phyloP scores from a whole-genome alignment of 202 grass and related monocot species.

The Dendrocalamus latiflorus region DNA sequence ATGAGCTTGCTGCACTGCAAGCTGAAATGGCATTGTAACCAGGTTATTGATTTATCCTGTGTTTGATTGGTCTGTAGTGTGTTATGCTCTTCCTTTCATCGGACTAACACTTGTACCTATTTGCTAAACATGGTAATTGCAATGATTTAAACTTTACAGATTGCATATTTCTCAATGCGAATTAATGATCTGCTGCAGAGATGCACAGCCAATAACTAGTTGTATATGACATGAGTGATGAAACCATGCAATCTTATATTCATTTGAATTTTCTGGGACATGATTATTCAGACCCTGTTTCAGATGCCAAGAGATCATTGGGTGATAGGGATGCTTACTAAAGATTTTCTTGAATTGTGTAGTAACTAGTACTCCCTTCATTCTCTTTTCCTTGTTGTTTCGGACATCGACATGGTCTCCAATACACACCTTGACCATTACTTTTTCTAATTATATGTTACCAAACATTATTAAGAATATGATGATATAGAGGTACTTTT shows the following conservation, averaged over 20 bases:
- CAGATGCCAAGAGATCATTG: background rate
- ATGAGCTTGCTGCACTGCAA: conserved; percentile 93
- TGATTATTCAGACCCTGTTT: background rate
- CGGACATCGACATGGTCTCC: background rate
- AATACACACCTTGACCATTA: background rate
- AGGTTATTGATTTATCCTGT: conserved; percentile 29
- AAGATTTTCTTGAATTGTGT: background rate
- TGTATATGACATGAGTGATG: background rate
- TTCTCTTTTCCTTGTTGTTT: background rate
- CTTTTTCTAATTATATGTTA: background rate
- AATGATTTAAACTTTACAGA: background rate
- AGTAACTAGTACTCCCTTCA: background rate
- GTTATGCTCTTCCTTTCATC: background rate
- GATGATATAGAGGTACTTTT: background rate
- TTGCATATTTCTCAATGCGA: background rate
- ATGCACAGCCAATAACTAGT: background rate
- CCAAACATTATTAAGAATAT: background rate
- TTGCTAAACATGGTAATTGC: background rate
- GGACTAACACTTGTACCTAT: background rate
- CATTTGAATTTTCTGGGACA: background rate
- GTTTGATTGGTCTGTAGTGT: background rate
- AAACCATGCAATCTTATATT: background rate
- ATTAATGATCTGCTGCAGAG: background rate
- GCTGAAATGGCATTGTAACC: conserved; percentile 91
- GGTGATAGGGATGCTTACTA: background rate